Conservation (phyloP, 495 filamentous ascomycete species). For the Aspergillus biplanus region DNA sequence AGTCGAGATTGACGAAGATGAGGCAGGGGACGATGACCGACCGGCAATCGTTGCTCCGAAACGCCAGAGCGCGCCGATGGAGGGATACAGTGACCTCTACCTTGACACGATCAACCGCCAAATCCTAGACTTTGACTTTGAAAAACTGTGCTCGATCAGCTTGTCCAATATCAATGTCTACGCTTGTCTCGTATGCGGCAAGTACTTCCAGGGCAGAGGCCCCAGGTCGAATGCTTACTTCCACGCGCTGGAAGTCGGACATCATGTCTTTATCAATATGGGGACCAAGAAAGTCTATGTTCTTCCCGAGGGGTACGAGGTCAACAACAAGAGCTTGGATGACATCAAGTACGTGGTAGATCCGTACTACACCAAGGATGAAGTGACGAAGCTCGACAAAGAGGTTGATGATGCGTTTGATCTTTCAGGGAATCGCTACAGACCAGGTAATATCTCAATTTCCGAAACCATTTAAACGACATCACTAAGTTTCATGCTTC, state of each 20-base stretch:
- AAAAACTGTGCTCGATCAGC: constrained; percentile 94
- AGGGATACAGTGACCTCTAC: constrained; percentile 94
- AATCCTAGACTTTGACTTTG: constrained; percentile 94
- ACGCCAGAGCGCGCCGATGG: constrained; percentile 76
- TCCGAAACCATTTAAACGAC: neutral
- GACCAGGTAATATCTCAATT: constrained; percentile 57
- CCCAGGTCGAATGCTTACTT: constrained; percentile 96
- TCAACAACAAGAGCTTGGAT: constrained; percentile 91
- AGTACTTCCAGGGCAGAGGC: constrained; percentile 95
- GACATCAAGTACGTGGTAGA: constrained; percentile 99
- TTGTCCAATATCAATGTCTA: constrained; percentile 99
- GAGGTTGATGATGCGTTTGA: constrained; percentile 77
- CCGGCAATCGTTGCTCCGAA: constrained; percentile 48
- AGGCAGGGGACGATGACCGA: constrained; percentile 38
- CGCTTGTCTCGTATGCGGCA: constrained; percentile 94
- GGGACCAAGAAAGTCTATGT: constrained; percentile 93
- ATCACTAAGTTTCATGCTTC: constrained; percentile 18
- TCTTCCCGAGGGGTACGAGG: constrained; percentile 95
- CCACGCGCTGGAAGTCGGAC: constrained; percentile 90
- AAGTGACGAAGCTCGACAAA: constrained; percentile 80
- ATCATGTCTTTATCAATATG: constrained; percentile 99
- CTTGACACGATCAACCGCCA: constrained; percentile 93
- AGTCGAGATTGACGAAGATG: constrained; percentile 28
- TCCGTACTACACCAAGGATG: constrained; percentile 77
- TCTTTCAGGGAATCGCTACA: constrained; percentile 78